Evolutionary conservation across 2,329 filamentous ascomycete genomes (phyloP), one percentile per base, ranked within the genome.

Genomic region (Fusarium cyanostomum): DNA sequence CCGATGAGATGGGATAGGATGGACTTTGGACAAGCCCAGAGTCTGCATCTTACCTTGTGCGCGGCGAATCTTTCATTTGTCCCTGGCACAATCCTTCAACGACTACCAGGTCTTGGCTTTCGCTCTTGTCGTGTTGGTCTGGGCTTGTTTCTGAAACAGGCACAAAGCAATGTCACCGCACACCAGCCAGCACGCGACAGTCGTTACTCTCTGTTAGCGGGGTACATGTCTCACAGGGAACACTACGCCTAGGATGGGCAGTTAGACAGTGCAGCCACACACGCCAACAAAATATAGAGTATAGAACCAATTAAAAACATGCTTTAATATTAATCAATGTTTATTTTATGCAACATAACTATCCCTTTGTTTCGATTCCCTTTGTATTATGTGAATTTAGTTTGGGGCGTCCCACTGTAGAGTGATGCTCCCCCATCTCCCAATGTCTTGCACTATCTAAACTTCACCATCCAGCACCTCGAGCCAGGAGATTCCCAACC

Each of bases 121-220:
- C 35, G 38, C 38, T 28, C 13, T 34, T 15, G 21, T 37, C 45
- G 41, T 28, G 45, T 24, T 34, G 41, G 44, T 21, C 61, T 58
- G 42, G 57, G 63, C 43, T 56, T 45, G 45, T 28, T 57, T 61
- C 56, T 67, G 63, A 66, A 66, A 64, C 57, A 68, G 44, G 41
- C 37, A 61, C 43, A 43, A 33, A 55, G 42, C 42, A 52, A 46
- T 45, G 59, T 52, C 42, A 62, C 52, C 42, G 48, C 31, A 21
- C 28, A 44, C 33, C 28, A 54, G 33, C 31, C 18, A 38, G 30
- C 46, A 30, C 58, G 53, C 24, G 11, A 57, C 48, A 38, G 31
- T 35, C 69, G 70, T 74, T 70, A 72, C 54, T 34, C 66, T 31
- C 13, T 68, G 72, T 61, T 74, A 73, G 61, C 39, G 60, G 55